Base-by-base conservation (phyloP, 768 basidiomycete genomes). In the Leccinum truebloodii region DNA sequence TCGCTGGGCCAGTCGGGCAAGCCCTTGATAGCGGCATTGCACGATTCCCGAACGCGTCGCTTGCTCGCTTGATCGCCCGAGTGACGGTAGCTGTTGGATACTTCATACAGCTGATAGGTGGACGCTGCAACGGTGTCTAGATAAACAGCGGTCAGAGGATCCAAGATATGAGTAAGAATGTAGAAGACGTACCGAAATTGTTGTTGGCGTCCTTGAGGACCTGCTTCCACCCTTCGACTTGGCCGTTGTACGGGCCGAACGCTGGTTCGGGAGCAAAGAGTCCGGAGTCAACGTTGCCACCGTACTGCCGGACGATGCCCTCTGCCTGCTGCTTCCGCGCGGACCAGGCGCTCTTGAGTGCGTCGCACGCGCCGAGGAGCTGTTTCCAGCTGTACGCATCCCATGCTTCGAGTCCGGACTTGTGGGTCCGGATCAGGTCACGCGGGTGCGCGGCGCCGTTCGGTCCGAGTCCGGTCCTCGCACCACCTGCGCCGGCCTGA, bases 51-150 rank as follows among this genome's bases (percentile, higher is more conserved):
- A 10, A 93, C 91, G 24, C 90, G 84, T 22, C 79, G 79, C 71
- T 90, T 92, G 67, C 89, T 88, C 6, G 88, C 83, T 28, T 77
- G 57, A 71, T 93, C 91, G 3, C 80, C 78, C 7, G 91, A 92
- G 52, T 89, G 88, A 30, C 89, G 83, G 67, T 93, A 93, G 8
- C 86, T 86, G 20, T 78, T 65, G 64, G 83, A 85, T 20, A 90
- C 89, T 68, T 93, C 91, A 64, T 83, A 81, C 77, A 93, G 84
- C 75, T 93, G 91, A 73, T 90, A 87, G 1, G 83, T 77, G 0
- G 86, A 87, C 1, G 90, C 91, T 7, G 83, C 81, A 20, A 90
- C 80, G 3, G 85, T 83, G 53, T 68, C 67, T 69, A 58, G 5
- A 58, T 20, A 56, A 24, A 14, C 32, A 51, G 63, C 35, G 63